Conservation (phyloP, 176 grass and related monocot genomes). For the Avena insularis region DNA sequence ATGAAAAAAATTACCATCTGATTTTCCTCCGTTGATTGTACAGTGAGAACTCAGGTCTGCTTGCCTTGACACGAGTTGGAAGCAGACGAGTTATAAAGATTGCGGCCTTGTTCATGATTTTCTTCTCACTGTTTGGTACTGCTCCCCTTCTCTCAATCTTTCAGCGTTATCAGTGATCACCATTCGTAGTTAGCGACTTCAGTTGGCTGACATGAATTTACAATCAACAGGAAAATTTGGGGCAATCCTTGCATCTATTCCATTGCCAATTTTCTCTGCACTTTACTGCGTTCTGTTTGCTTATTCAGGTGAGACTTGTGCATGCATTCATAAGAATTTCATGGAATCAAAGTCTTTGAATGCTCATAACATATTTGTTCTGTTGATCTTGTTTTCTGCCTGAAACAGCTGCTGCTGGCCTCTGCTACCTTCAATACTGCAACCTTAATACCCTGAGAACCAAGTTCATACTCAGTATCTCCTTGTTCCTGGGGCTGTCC, state of each 20-base stretch:
- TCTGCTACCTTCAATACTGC: slow-evolving; percentile 90
- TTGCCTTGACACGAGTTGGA: slow-evolving; percentile 86
- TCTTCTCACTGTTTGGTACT: slow-evolving; percentile 93
- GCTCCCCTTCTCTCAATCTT: slow-evolving; percentile 20
- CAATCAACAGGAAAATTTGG: slow-evolving; percentile 87
- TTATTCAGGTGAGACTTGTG: slow-evolving; percentile 68
- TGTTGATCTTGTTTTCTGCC: slow-evolving; percentile 12
- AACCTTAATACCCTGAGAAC: slow-evolving; percentile 85
- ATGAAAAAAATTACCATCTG: neutral
- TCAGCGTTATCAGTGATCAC: slow-evolving; percentile 17
- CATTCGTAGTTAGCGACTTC: neutral
- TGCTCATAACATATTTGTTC: slow-evolving; percentile 18
- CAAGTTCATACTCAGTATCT: slow-evolving; percentile 87
- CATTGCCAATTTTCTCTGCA: slow-evolving; percentile 80
- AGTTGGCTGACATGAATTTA: neutral
- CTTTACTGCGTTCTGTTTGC: slow-evolving; percentile 88
- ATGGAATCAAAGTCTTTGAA: neutral
- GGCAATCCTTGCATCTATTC: slow-evolving; percentile 89
- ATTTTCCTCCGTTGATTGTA: slow-evolving; percentile 33
- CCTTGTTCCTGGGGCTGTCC: slow-evolving; percentile 85
- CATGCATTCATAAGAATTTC: neutral
- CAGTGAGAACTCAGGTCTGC: slow-evolving; percentile 87
- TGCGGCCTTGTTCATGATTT: slow-evolving; percentile 88
- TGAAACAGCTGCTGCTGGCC: slow-evolving; percentile 77
- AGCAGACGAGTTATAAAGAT: slow-evolving; percentile 87